A percentile compares a stretch with the other conserved stretches of the same genome.
Conservation (phyloP, 495 filamentous ascomycete genomes). For the Lineolata rhizophorae region DNA sequence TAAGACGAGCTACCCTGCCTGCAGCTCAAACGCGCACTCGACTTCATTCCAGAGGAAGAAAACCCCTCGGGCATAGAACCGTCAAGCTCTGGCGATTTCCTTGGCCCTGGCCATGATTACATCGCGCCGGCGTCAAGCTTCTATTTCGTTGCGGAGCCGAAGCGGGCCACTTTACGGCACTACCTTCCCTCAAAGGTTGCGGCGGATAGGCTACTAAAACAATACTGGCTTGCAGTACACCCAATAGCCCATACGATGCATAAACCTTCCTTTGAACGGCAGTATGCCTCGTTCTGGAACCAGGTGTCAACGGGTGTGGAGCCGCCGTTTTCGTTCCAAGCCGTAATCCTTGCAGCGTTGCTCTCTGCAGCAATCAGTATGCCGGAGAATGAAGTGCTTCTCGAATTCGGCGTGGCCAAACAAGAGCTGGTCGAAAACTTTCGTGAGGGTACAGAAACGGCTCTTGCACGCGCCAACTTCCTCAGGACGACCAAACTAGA, state of each 20-base stretch:
- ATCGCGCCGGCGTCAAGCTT: slow-evolving; percentile 33
- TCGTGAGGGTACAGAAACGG: slow-evolving; percentile 38
- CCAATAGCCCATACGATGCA: slow-evolving; percentile 42
- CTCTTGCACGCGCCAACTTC: slow-evolving; percentile 43
- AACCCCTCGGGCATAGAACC: no score
- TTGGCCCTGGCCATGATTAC: slow-evolving; percentile 17
- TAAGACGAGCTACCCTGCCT: no score
- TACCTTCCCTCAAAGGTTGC: slow-evolving; percentile 28
- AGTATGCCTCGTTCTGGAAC: slow-evolving; percentile 43
- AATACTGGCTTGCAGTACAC: slow-evolving; percentile 46
- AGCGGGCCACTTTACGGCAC: slow-evolving; percentile 26
- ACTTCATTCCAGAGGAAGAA: no score
- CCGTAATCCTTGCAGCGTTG: slow-evolving; percentile 41
- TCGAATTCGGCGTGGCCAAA: slow-evolving; percentile 28
- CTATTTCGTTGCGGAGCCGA: slow-evolving; percentile 34
- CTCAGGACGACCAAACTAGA: slow-evolving; percentile 45
- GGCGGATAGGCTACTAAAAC: slow-evolving; percentile 33
- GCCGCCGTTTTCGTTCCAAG: slow-evolving; percentile 38
- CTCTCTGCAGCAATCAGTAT: slow-evolving; percentile 47
- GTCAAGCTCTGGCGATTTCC: no score
- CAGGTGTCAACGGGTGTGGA: slow-evolving; percentile 24
- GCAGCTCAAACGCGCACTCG: no score
- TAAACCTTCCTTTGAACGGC: slow-evolving; percentile 35
- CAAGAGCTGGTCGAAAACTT: slow-evolving; percentile 31
- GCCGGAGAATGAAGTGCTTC: slow-evolving; percentile 25